Conservation (phyloP, 305 asterid genomes). For the Solanum chacoense region DNA sequence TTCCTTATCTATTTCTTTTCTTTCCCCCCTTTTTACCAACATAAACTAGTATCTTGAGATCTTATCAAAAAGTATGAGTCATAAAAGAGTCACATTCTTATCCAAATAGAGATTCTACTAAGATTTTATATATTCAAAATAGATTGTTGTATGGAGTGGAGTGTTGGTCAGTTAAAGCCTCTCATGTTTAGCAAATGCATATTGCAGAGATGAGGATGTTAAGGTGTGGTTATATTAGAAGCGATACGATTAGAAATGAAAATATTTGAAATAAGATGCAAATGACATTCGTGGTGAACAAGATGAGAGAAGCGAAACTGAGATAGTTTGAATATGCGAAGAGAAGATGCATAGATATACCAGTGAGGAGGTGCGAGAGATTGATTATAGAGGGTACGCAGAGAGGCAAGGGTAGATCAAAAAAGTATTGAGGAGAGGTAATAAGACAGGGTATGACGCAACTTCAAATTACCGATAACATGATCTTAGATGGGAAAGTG, state of each 20-base stretch:
- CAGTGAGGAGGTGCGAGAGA: not conserved
- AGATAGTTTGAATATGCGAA: no score
- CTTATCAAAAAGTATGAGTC: not conserved
- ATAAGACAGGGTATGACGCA: no score
- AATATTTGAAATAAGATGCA: no score
- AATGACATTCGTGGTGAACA: rapidly evolving
- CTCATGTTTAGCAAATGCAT: no score
- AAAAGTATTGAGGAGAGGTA: not conserved
- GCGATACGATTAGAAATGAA: no score
- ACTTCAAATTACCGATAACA: not conserved
- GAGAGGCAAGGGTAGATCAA: not conserved
- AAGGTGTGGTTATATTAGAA: no score
- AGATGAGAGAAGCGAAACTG: no score
- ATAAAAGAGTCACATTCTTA: not conserved
- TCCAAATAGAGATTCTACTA: not conserved
- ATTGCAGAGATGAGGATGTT: rapidly evolving
- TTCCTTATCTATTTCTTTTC: not conserved
- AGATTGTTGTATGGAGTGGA: not conserved
- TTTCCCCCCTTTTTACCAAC: not conserved
- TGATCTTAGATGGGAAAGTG: not conserved
- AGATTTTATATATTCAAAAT: no score
- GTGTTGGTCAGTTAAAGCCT: not conserved
- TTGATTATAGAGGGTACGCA: not conserved
- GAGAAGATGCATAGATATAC: not conserved
- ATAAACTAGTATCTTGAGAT: not conserved